These are phyloP conservation scores for Lentinus brumalis DNA, from an alignment of 768 basidiomycete species.

Conservation along the genomic window DNA sequence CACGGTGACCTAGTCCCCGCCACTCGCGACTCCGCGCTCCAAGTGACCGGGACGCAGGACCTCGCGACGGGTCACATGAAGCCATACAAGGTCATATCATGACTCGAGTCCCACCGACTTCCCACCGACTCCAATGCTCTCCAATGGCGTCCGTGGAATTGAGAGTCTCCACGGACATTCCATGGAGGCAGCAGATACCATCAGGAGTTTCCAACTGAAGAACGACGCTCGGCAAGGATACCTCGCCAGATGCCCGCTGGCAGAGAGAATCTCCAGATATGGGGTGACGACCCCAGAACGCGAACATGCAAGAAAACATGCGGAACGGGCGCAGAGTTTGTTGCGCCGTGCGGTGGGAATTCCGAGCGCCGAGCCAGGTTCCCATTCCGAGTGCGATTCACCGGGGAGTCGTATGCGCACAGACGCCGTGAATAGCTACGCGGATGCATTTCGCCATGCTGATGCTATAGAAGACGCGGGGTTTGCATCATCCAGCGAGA, in stretches of 20 bases:
- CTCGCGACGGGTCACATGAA: neutral
- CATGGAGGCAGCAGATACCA: neutral
- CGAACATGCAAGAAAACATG: neutral
- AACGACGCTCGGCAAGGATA: neutral
- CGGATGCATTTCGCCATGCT: too few species aligned
- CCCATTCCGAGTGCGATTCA: too few species aligned
- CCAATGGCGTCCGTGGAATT: too few species aligned
- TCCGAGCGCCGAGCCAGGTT: too few species aligned
- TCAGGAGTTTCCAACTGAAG: neutral
- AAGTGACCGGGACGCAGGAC: neutral
- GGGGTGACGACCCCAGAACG: conserved; percentile 7
- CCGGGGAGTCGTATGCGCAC: too few species aligned
- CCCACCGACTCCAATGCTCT: too few species aligned
- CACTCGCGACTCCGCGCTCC: neutral
- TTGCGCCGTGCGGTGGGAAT: neutral
- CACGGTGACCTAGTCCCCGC: neutral
- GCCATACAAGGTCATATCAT: too few species aligned
- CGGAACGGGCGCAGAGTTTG: neutral
- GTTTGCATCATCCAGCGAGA: too few species aligned
- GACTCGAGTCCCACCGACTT: too few species aligned
- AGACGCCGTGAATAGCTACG: too few species aligned
- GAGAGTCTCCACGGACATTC: neutral
- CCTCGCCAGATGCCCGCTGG: neutral
- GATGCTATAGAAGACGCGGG: too few species aligned
- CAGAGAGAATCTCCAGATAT: conserved; percentile 10